A percentile compares a stretch with the other conserved stretches of the same genome.
These are phyloP conservation scores for Sordariomycetes sp. DNA, from an alignment of 2,329 filamentous ascomycete genomes.

Conservation along the genomic window DNA sequence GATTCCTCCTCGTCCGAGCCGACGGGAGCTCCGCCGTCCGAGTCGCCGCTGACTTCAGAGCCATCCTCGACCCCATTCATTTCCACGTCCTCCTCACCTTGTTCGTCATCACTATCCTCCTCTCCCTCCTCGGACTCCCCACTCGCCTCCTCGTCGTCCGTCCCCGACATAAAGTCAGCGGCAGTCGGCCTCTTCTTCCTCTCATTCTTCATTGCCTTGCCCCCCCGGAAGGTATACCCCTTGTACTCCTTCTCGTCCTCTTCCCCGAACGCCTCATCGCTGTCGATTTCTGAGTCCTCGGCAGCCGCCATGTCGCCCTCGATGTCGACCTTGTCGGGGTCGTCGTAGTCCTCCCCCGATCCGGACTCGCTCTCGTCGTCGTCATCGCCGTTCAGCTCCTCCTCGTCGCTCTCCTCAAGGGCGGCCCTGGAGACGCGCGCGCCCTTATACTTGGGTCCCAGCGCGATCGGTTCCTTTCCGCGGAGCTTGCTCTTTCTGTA, in stretches of 20 bases:
- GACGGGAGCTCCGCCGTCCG: slow-evolving; percentile 1
- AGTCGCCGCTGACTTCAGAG: slow-evolving; percentile 19
- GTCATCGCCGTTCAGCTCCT: slow-evolving; percentile 29
- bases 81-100: slow-evolving; percentile 21
- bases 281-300: slow-evolving; percentile 46
- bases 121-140: slow-evolving; percentile 18
- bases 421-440: slow-evolving; percentile 59
- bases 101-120: slow-evolving; percentile 21
- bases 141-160: slow-evolving; percentile 23
- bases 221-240: slow-evolving; percentile 53
- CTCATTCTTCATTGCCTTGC: slow-evolving; percentile 21
- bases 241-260: slow-evolving; percentile 78
- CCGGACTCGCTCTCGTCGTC: slow-evolving; percentile 22
- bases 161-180: slow-evolving; percentile 42
- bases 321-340: slow-evolving; percentile 42
- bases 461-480: slow-evolving; percentile 50
- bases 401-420: slow-evolving; percentile 39
- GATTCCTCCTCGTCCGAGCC: slow-evolving; percentile 22
- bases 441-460: slow-evolving; percentile 74
- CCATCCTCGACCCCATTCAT: slow-evolving; percentile 17
- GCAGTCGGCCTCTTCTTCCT: slow-evolving; percentile 30
- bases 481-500: slow-evolving; percentile 69
- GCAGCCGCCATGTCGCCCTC: slow-evolving; percentile 30
- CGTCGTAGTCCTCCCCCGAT: slow-evolving; percentile 34
- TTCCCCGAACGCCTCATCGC: slow-evolving; percentile 61